Base-by-base conservation (phyloP, 2,329 filamentous ascomycete genomes). In the Gyromitra esculenta region DNA sequence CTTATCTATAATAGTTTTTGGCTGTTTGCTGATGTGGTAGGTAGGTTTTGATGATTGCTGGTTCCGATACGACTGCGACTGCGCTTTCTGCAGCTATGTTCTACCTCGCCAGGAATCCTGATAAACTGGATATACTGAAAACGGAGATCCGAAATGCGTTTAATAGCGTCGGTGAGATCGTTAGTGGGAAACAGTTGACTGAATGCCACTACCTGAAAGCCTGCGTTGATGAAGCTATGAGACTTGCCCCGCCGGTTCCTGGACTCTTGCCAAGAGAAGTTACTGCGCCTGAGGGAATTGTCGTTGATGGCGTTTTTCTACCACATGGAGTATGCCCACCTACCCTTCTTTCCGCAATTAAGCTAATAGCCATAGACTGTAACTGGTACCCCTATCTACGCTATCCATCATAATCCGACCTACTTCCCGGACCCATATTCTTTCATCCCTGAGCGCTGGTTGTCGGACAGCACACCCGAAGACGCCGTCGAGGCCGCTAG, bases 51-150 rank as follows among this genome's bases (percentile, higher is more conserved):
- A 77, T 77, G 75, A 75, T 77, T 71, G 75, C 75, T 35, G 73
- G 73, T 41, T 90, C 89, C 37, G 91, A 92, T 81, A 92, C 91
- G 0, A 92, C 90, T 0, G 91, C 90, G 0, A 92, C 90, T 0
- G 89, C 90, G 5, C 80, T 86, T 18, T 82, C 89, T 2, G 87
- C 88, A 0, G 89, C 88, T 0, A 80, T 90, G 9, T 91, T 90
- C 83, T 90, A 91, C 82, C 87, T 91, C 18, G 86, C 86, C 41
- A 88, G 88, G 73, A 86, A 85, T 83, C 84, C 86, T 0, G 80
- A 81, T 0, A 85, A 86, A 0, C 84, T 90, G 1, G 81, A 83
- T 25, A 85, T 83, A 67, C 87, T 84, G 1, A 86, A 84, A 1
- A 82, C 83, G 5, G 89, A 90, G 81, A 84, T 91, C 43, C 87